Conservation (phyloP, 1,284 basidiomycete species). For the Lignosus rhinocerotis region DNA sequence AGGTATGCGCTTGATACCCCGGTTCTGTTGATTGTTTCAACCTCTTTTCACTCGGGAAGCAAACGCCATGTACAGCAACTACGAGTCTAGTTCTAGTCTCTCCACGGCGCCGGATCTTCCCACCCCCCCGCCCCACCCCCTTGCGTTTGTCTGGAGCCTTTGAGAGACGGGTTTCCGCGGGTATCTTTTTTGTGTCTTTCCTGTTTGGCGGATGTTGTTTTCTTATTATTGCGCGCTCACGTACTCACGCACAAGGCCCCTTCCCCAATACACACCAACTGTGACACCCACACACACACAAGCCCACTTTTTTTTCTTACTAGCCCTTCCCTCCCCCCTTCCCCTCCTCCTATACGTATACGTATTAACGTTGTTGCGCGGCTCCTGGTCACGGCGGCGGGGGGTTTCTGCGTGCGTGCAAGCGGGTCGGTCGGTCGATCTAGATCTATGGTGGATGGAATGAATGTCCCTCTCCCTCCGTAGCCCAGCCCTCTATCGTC, state of each 20-base stretch:
- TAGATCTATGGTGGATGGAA: slow-evolving; percentile 11
- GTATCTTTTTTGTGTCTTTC: slow-evolving; percentile 7
- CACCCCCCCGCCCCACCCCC: not conserved
- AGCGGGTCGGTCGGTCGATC: slow-evolving; percentile 18
- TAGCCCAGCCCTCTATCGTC: not conserved
- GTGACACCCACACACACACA: not conserved
- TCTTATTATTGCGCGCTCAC: slow-evolving; percentile 14
- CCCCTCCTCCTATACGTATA: not conserved
- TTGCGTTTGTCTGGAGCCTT: slow-evolving; percentile 14
- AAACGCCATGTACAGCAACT: slow-evolving; percentile 26
- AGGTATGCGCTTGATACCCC: slow-evolving; percentile 17
- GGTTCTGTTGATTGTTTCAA: not conserved
- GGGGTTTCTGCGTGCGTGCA: slow-evolving; percentile 13
- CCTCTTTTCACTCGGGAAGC: slow-evolving; percentile 15
- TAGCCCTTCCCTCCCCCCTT: not conserved
- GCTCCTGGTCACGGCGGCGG: slow-evolving; percentile 18
- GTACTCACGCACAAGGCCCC: not conserved
- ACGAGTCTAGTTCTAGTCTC: slow-evolving; percentile 17
- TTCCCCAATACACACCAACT: not conserved
- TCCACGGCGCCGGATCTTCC: slow-evolving; percentile 23
- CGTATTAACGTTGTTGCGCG: slow-evolving; percentile 6
- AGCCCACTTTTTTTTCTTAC: no score
- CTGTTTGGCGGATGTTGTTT: slow-evolving; percentile 18
- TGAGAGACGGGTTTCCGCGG: slow-evolving; percentile 20
- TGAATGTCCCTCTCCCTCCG: slow-evolving; percentile 9